These are phyloP conservation scores for Xylaria longipes DNA, from an alignment of 495 filamentous ascomycete species.

Conservation along the genomic window DNA sequence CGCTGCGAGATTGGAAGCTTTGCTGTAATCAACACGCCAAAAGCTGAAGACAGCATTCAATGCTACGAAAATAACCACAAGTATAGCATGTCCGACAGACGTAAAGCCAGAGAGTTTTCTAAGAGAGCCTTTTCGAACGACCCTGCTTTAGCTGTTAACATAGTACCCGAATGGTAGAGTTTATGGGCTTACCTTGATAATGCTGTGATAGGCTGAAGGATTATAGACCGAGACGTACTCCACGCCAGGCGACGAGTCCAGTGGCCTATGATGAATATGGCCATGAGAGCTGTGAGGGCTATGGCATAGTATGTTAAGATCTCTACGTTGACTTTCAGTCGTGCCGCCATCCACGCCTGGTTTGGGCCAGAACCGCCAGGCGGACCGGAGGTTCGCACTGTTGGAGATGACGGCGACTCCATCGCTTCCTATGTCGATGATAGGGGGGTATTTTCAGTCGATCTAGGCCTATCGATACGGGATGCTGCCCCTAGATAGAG, in stretches of 20 bases:
- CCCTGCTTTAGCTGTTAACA: background rate
- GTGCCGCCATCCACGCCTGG: constrained; percentile 34
- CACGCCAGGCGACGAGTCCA: constrained; percentile 43
- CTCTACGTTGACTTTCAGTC: constrained; percentile 44
- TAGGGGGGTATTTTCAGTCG: background rate
- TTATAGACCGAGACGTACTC: constrained; percentile 30
- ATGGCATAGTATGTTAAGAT: constrained; percentile 51
- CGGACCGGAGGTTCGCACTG: background rate
- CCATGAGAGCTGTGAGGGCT: constrained; percentile 54
- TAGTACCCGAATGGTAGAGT: constrained; percentile 33
- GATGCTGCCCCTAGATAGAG: background rate
- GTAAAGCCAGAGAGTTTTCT: constrained; percentile 57
- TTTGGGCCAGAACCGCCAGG: constrained; percentile 14
- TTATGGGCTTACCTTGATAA: constrained; percentile 31
- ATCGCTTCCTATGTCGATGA: constrained; percentile 9
- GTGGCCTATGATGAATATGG: constrained; percentile 56
- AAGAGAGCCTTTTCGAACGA: constrained; percentile 49
- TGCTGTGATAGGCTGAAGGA: constrained; percentile 29
- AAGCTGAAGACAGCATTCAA: constrained; percentile 59
- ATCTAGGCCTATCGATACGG: background rate
- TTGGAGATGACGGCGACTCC: background rate
- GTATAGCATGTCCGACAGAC: constrained; percentile 56
- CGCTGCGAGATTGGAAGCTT: constrained; percentile 39
- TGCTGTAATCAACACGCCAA: constrained; percentile 48
- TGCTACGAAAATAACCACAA: constrained; percentile 55